Evolutionary conservation across 768 basidiomycete species (phyloP).

Genomic region (Boletus rubropictus): DNA sequence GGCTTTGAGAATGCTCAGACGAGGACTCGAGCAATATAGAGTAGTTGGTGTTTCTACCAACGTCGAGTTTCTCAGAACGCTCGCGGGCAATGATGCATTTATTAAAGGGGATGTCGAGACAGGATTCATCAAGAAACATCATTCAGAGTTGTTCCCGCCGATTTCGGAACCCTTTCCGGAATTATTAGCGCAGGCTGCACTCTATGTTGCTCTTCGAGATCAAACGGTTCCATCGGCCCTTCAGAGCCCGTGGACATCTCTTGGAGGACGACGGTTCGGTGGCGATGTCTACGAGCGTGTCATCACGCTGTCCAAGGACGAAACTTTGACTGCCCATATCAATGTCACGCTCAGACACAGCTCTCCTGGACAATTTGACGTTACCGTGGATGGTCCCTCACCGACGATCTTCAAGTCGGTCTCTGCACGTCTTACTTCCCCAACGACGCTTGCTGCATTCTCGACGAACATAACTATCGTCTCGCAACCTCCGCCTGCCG

Average conservation of each 20-base stretch:
- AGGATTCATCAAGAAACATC: constrained; percentile 91
- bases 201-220: constrained; percentile 69
- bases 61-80: constrained; percentile 74
- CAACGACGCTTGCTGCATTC: constrained; percentile 47
- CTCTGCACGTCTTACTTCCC: constrained; percentile 49
- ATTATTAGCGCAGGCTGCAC: constrained; percentile 70
- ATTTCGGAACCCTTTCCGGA: constrained; percentile 52
- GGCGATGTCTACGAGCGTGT: constrained; percentile 62
- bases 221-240: constrained; percentile 30
- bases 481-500: constrained; percentile 53
- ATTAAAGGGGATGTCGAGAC: constrained; percentile 80
- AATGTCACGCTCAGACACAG: constrained; percentile 40
- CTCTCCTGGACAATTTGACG: constrained; percentile 44
- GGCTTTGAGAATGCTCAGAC: constrained; percentile 73
- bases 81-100: constrained; percentile 77
- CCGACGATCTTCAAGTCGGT: constrained; percentile 43
- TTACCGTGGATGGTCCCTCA: constrained; percentile 38
- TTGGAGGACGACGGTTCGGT: constrained; percentile 73
- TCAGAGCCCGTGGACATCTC: constrained; percentile 60
- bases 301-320: constrained; percentile 58
- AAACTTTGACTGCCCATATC: constrained; percentile 31
- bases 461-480: constrained; percentile 63
- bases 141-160: constrained; percentile 72
- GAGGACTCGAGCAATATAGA: constrained; percentile 81
- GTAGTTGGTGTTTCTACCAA: constrained; percentile 92